A percentile compares a stretch with the other conserved stretches of the same genome.
Conservation (phyloP, 2,329 filamentous ascomycete species). For the Aspergillus brunneoviolaceus region DNA sequence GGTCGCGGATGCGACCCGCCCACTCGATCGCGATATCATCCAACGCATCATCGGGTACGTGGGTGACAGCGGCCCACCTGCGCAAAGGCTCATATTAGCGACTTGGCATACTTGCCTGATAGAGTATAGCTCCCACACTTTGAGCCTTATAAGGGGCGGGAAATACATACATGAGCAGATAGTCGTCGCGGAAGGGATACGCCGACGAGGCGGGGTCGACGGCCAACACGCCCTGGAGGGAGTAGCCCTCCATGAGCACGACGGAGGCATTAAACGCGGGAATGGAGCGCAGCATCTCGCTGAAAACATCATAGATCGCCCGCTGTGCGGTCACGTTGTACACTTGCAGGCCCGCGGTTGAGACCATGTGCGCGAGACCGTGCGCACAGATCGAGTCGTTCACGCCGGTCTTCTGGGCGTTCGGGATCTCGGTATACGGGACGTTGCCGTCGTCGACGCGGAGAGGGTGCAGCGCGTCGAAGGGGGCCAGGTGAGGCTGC, state of each 20-base stretch:
- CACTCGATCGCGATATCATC: too few relatives aligned
- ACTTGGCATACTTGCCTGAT: too few relatives aligned
- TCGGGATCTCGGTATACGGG: background rate
- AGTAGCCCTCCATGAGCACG: background rate
- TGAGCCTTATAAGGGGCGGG: accelerated
- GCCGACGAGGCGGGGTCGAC: background rate
- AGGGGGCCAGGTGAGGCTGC: too few relatives aligned
- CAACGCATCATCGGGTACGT: too few relatives aligned
- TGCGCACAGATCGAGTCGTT: background rate
- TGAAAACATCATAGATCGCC: background rate
- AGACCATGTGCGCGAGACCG: background rate
- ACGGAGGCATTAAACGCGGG: background rate
- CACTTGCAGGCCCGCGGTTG: background rate
- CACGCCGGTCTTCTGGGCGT: background rate
- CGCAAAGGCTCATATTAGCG: too few relatives aligned
- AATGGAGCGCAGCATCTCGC: background rate
- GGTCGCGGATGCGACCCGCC: background rate
- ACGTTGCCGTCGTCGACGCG: background rate
- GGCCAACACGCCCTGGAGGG: background rate
- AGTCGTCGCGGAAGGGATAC: background rate
- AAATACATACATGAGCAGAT: background rate
- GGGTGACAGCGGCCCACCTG: too few relatives aligned
- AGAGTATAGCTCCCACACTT: too few relatives aligned
- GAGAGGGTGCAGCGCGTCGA: too few relatives aligned
- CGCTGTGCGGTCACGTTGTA: background rate